Percentiles rank a stretch among this genome's conserved stretches.
Conservation (phyloP, 2,329 filamentous ascomycete genomes). For the Zasmidium cellare region DNA sequence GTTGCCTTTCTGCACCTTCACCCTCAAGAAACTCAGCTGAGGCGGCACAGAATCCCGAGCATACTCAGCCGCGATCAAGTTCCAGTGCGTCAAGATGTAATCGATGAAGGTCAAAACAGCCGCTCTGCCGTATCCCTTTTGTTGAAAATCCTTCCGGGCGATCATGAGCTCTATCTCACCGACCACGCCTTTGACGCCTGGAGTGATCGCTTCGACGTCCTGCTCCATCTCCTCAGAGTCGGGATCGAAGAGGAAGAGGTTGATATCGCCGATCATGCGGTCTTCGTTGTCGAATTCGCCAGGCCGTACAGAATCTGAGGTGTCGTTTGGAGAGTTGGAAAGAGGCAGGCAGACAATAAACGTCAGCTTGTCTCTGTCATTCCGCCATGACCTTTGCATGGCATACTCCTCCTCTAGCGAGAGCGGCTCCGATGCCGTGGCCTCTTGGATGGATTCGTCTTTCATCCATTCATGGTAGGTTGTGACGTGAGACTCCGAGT, state of each 20-base stretch:
- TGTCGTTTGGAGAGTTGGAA: not conserved
- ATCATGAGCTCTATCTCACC: conserved; percentile 91
- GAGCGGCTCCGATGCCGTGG: conserved; percentile 85
- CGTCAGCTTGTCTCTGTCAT: conserved; percentile 81
- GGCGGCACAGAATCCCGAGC: conserved; percentile 1
- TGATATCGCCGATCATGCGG: conserved; percentile 52
- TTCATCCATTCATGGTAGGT: conserved; percentile 93
- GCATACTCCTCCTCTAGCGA: conserved; percentile 78
- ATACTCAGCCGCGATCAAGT: conserved; percentile 45
- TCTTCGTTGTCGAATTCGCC: conserved; percentile 55
- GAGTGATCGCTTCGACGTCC: conserved; percentile 41
- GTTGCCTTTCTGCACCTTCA: conserved; percentile 63
- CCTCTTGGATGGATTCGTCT: conserved; percentile 75
- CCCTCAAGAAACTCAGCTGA: conserved; percentile 52
- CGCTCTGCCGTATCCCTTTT: conserved; percentile 64
- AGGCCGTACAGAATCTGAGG: conserved; percentile 31
- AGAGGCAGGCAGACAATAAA: conserved; percentile 73
- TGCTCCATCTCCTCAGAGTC: conserved; percentile 45
- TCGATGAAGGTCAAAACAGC: conserved; percentile 67
- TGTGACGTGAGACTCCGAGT: conserved; percentile 76
- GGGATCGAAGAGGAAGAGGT: conserved; percentile 68
- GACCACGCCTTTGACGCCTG: conserved; percentile 37
- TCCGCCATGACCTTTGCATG: conserved; percentile 87
- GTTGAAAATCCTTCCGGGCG: conserved; percentile 58
- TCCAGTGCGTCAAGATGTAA: conserved; percentile 62